phyloP scores from a whole-genome alignment of 2,329 filamentous ascomycete species.

The Pyrenochaeta sp. region DNA sequence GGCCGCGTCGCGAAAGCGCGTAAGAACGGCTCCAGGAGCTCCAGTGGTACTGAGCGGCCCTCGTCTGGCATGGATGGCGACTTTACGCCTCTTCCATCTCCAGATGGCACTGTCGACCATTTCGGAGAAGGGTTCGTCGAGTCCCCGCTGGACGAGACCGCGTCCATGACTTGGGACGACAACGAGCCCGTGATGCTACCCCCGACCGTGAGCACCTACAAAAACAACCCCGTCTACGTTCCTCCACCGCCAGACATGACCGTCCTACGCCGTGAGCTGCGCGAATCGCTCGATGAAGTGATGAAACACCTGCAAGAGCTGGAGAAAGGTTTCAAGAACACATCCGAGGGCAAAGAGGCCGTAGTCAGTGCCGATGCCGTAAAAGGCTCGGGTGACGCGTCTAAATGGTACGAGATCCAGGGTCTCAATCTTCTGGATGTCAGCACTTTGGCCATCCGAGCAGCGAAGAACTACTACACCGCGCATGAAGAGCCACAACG shows the following conservation, averaged over 20 bases:
- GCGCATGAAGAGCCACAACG: conserved; percentile 86
- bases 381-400: conserved; percentile 49
- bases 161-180: conserved; percentile 61
- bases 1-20: conserved; percentile 79
- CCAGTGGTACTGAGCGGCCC: conserved; percentile 40
- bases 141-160: conserved; percentile 63
- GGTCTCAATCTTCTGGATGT: conserved; percentile 92
- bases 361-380: conserved; percentile 15
- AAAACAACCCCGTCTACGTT: conserved; percentile 79
- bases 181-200: conserved; percentile 83
- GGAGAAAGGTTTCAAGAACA: conserved; percentile 43
- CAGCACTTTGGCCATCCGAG: conserved; percentile 92
- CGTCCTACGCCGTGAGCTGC: conserved; percentile 75
- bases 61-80: conserved; percentile 38
- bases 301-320: conserved; percentile 71
- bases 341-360: conserved; percentile 10
- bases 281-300: conserved; percentile 73
- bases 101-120: conserved; percentile 32
- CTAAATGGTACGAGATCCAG: conserved; percentile 84
- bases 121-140: conserved; percentile 54
- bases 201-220: conserved; percentile 97
- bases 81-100: conserved; percentile 31
- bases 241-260: conserved; percentile 83
- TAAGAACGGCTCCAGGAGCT: conserved; percentile 51
- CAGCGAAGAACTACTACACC: conserved; percentile 96